Evolutionary conservation across 768 basidiomycete species (phyloP).

Genomic region (Tricholoma matsutake): DNA sequence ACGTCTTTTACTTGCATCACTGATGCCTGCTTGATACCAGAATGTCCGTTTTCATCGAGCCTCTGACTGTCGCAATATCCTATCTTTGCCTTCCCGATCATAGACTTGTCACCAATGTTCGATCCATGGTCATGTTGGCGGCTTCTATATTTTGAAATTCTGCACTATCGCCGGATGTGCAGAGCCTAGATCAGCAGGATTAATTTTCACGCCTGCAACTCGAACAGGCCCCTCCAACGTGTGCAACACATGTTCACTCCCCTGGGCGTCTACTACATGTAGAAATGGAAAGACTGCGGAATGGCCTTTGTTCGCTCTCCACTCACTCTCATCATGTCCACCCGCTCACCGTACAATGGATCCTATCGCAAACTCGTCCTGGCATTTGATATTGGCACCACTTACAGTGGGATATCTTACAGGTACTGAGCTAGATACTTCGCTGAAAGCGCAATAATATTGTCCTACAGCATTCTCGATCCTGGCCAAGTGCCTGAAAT

Average conservation of each 20-base stretch:
- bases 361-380: conserved; percentile 40
- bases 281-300: neutral
- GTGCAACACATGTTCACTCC: conserved; percentile 5
- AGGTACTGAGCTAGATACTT: conserved; percentile 12
- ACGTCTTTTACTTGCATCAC: too few species aligned
- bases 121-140: too few species aligned
- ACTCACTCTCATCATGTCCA: conserved; percentile 11
- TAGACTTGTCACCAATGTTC: too few species aligned
- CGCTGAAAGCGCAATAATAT: neutral
- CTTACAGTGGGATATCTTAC: conserved; percentile 49
- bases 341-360: conserved; percentile 38
- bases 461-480: conserved; percentile 29
- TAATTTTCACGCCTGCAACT: neutral
- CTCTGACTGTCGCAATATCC: too few species aligned
- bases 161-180: too few species aligned
- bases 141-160: too few species aligned
- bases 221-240: neutral
- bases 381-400: conserved; percentile 53
- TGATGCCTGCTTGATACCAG: too few species aligned
- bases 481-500: conserved; percentile 33
- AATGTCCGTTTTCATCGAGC: too few species aligned
- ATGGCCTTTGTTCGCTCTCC: neutral
- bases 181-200: neutral
- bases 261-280: neutral
- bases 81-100: too few species aligned